Base-by-base conservation (phyloP, 2,329 filamentous ascomycete species). In the Fusarium udum region DNA sequence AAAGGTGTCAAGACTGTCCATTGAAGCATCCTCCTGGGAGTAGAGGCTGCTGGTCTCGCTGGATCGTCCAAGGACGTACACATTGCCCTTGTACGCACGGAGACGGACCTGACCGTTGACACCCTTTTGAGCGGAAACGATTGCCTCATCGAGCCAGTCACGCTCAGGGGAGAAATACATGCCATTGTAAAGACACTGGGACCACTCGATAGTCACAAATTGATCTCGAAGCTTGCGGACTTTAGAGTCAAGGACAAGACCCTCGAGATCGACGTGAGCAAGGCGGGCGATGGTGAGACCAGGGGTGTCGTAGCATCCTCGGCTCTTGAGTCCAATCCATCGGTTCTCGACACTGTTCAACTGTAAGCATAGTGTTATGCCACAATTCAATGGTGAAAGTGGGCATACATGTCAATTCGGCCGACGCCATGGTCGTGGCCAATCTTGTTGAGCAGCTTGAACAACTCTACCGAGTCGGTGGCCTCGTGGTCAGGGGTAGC, bases 371-470 rank as follows among this genome's bases (percentile, higher is more conserved):
- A 11, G 15, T 32, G 6, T 15, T 24, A 9, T 20, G 5, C 26
- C 26, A 31, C 11, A 4, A 22, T 11, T 2, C 12, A 34, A 13
- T 11, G 9, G 26, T n/a, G 40, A 20, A 15, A 5, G 13, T 31
- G 9, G 15, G 57, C 69, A 8, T 57, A 68, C 69, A 83, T 80
- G 45, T 82, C 92, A 69, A 93, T 91, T 76, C 92, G 86, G 71
- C 92, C 92, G 68, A 93, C 86, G 77, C 91, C 92, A 82, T 92
- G 85, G 69, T 84, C 87, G 78, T 87, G 85, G 53, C 87, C 92
- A 75, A 93, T 90, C 69, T 87, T 83, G 82, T 93, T 93, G 73
- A 89, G 85, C 31, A 87, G 85, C 62, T 88, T 84, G 84, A 93
- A 93, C 61, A 93, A 83, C 76, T 92, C 89, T 45, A 92, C 84